Evolutionary conservation across 1,139 yeast species (phyloP).

Genomic region (Geotrichum australiense): DNA sequence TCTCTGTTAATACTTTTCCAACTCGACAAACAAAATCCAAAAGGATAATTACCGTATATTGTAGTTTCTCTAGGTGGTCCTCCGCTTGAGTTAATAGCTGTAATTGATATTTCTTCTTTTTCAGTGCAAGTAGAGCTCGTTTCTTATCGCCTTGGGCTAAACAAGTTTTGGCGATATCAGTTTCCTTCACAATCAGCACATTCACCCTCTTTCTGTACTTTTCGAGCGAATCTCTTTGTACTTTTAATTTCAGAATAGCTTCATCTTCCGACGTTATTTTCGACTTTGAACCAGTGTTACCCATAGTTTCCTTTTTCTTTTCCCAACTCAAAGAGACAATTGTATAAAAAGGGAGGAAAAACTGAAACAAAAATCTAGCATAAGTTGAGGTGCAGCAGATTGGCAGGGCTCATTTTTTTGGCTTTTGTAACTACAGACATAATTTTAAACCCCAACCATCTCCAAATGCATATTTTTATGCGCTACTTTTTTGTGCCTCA

Average conservation of each 20-base stretch:
- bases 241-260: conserved; percentile 77
- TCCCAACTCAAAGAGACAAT: neutral
- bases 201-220: conserved; percentile 63
- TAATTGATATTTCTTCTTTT: conserved; percentile 77
- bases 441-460: too few species aligned
- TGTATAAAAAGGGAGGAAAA: neutral
- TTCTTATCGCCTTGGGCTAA: conserved; percentile 47
- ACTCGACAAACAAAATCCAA: neutral
- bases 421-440: too few species aligned
- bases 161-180: conserved; percentile 51
- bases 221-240: conserved; percentile 77
- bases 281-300: conserved; percentile 14
- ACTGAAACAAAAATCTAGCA: neutral
- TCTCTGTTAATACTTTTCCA: neutral
- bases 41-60: conserved; percentile 31
- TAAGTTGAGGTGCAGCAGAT: too few species aligned
- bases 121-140: conserved; percentile 62
- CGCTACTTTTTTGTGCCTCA: too few species aligned
- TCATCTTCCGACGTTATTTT: conserved; percentile 69
- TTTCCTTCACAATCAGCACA: conserved; percentile 51
- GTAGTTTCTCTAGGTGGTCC: conserved; percentile 71
- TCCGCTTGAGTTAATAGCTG: conserved; percentile 60
- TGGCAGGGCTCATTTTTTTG: too few species aligned
- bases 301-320: conserved; percentile 8
- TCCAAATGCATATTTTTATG: too few species aligned